phyloP scores from a whole-genome alignment of 1,139 yeast species.

The Nakaseomyces kungkrabaensis region DNA sequence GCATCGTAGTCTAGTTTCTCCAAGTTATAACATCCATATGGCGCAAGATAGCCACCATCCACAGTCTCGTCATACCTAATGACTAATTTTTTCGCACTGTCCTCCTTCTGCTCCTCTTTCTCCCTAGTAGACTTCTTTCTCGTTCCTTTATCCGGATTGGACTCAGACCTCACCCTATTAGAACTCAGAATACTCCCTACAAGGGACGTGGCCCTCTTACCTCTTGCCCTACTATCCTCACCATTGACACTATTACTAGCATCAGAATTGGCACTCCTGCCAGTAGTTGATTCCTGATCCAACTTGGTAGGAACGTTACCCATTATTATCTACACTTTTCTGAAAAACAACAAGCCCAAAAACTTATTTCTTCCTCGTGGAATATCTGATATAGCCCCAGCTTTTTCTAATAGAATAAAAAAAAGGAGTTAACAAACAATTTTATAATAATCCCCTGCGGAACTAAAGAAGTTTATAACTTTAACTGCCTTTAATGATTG shows the following conservation, averaged over 20 bases:
- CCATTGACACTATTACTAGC: background rate
- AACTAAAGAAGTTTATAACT: too few relatives aligned
- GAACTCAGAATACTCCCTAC: conserved; percentile 19
- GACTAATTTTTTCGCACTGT: conserved; percentile 46
- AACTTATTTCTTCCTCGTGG: background rate
- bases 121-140: conserved; percentile 38
- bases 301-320: conserved; percentile 56
- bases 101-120: conserved; percentile 42
- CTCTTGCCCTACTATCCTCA: conserved; percentile 7
- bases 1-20: conserved; percentile 67
- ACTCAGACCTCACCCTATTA: conserved; percentile 10
- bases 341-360: too few relatives aligned
- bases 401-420: too few relatives aligned
- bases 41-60: conserved; percentile 77
- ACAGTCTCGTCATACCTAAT: conserved; percentile 53
- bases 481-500: too few relatives aligned
- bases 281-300: conserved; percentile 20
- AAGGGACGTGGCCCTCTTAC: conserved; percentile 20
- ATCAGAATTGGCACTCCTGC: background rate
- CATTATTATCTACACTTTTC: conserved; percentile 30
- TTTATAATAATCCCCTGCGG: too few relatives aligned
- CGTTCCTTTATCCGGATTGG: conserved; percentile 12
- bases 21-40: conserved; percentile 74
- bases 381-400: too few relatives aligned
- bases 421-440: too few relatives aligned